These are phyloP conservation scores for Aspergillus egyptiacus DNA, from an alignment of 495 filamentous ascomycete species.

Conservation along the genomic window DNA sequence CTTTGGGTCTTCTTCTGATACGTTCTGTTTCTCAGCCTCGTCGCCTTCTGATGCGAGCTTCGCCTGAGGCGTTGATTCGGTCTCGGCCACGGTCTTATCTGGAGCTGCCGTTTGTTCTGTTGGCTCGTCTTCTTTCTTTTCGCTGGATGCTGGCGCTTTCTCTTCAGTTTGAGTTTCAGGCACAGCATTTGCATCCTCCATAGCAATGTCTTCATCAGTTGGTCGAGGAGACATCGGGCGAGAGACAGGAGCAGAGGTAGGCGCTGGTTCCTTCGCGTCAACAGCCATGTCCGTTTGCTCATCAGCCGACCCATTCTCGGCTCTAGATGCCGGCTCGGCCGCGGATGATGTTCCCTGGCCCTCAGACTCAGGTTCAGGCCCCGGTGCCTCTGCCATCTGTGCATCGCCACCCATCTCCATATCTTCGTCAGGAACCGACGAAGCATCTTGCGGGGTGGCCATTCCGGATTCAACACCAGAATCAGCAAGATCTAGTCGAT, in stretches of 20 bases:
- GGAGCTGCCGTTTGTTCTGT: conserved; percentile 16
- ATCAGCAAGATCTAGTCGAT: conserved; percentile 55
- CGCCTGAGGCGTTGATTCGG: conserved; percentile 19
- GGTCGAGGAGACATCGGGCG: conserved; percentile 42
- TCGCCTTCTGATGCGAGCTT: conserved; percentile 20
- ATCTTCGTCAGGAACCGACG: conserved; percentile 46
- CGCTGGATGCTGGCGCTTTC: conserved; percentile 14
- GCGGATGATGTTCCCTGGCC: conserved; percentile 20
- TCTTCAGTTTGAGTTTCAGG: conserved; percentile 22
- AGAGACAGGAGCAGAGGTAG: conserved; percentile 25
- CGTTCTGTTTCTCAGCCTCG: conserved; percentile 16
- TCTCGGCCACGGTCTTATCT: conserved; percentile 21
- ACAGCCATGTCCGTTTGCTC: conserved; percentile 36
- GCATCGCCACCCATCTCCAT: conserved; percentile 44
- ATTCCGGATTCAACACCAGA: conserved; percentile 61
- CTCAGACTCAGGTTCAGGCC: conserved; percentile 37
- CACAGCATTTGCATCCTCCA: conserved; percentile 50
- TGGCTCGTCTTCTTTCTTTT: conserved; percentile 21
- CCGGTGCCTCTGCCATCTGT: conserved; percentile 45
- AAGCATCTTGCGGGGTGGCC: conserved; percentile 46
- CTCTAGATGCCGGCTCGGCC: conserved; percentile 22
- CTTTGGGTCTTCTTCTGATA: conserved; percentile 15
- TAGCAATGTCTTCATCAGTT: conserved; percentile 56
- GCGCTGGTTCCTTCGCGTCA: conserved; percentile 38
- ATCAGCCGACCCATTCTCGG: conserved; percentile 33